Evolutionary conservation across 208 protist species (phyloP).

Genomic region (Wallacemonas sp.): DNA sequence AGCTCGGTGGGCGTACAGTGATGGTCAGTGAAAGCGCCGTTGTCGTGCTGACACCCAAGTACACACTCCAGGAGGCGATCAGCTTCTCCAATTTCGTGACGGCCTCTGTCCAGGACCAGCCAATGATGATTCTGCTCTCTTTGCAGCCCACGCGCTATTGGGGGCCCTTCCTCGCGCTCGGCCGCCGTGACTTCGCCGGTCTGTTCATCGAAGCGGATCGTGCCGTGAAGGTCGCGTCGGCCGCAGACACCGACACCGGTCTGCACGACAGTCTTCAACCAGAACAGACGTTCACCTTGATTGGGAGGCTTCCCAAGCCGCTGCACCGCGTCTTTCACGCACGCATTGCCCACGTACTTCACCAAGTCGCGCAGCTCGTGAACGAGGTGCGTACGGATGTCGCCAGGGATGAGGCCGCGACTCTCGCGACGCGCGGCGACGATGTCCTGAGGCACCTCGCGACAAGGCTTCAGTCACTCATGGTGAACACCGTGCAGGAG

Average conservation of each 20-base stretch:
- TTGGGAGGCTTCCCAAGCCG: slow-evolving; percentile 37
- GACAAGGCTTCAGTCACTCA: slow-evolving; percentile 24
- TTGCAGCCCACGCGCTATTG: slow-evolving; percentile 79
- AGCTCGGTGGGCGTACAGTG: slow-evolving; percentile 80
- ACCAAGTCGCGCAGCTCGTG: slow-evolving; percentile 13
- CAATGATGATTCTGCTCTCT: slow-evolving; percentile 85
- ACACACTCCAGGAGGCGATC: slow-evolving; percentile 70
- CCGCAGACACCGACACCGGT: slow-evolving; percentile 18
- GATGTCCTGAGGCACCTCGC: slow-evolving; percentile 39
- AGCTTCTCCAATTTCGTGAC: slow-evolving; percentile 79
- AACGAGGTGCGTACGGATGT: slow-evolving; percentile 37
- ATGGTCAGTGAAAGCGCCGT: slow-evolving; percentile 75
- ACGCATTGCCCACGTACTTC: slow-evolving; percentile 24
- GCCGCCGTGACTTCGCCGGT: slow-evolving; percentile 64
- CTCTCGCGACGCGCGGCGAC: slow-evolving; percentile 66
- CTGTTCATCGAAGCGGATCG: slow-evolving; percentile 48
- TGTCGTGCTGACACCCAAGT: slow-evolving; percentile 78
- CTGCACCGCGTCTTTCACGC: slow-evolving; percentile 2
- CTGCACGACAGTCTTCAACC: slow-evolving; percentile 23
- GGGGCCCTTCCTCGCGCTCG: slow-evolving; percentile 69
- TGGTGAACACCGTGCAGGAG: slow-evolving; percentile 61
- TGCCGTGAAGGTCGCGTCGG: slow-evolving; percentile 9
- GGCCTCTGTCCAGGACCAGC: slow-evolving; percentile 78
- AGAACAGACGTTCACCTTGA: slow-evolving; percentile 46
- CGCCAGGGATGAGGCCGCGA: slow-evolving; percentile 52